These are phyloP conservation scores for Lithohypha guttulata DNA, from an alignment of 2,329 filamentous ascomycete species.

Conservation along the genomic window DNA sequence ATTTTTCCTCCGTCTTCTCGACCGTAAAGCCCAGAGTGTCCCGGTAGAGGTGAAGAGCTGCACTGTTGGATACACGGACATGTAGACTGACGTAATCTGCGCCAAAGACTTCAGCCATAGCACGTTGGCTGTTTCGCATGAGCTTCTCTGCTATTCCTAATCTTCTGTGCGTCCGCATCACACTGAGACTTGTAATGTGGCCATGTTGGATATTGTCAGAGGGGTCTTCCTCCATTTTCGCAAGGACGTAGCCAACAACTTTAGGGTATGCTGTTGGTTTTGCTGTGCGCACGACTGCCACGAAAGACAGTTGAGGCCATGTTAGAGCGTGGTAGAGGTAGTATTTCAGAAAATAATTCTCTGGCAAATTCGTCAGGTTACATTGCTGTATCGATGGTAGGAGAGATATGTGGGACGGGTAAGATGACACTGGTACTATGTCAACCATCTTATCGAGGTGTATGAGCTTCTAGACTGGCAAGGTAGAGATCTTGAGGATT, in stretches of 20 bases:
- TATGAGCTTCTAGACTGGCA: too few species aligned
- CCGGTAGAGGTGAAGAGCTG: conserved; percentile 83
- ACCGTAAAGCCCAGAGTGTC: conserved; percentile 79
- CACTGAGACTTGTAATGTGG: conserved; percentile 88
- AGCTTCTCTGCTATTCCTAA: conserved; percentile 92
- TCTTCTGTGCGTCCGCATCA: conserved; percentile 89
- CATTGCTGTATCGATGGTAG: conserved; percentile 86
- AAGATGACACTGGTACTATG: conserved; percentile 37
- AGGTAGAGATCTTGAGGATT: too few species aligned
- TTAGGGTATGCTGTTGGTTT: conserved; percentile 83
- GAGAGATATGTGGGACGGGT: conserved; percentile 62
- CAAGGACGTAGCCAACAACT: conserved; percentile 97
- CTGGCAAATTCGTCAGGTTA: conserved; percentile 96
- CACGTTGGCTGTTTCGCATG: conserved; percentile 90
- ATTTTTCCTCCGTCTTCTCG: conserved; percentile 74
- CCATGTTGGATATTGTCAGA: conserved; percentile 82
- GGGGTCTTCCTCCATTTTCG: conserved; percentile 99
- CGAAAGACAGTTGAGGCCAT: conserved; percentile 94
- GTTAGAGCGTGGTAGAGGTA: conserved; percentile 98
- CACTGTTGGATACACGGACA: conserved; percentile 86
- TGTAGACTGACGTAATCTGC: conserved; percentile 92
- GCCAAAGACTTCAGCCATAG: conserved; percentile 91
- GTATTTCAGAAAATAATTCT: conserved; percentile 99
- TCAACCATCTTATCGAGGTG: conserved; percentile 38
- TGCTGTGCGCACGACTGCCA: conserved; percentile 81